Conservation (phyloP, 2,329 filamentous ascomycete genomes). For the Trichophaea hybrida region DNA sequence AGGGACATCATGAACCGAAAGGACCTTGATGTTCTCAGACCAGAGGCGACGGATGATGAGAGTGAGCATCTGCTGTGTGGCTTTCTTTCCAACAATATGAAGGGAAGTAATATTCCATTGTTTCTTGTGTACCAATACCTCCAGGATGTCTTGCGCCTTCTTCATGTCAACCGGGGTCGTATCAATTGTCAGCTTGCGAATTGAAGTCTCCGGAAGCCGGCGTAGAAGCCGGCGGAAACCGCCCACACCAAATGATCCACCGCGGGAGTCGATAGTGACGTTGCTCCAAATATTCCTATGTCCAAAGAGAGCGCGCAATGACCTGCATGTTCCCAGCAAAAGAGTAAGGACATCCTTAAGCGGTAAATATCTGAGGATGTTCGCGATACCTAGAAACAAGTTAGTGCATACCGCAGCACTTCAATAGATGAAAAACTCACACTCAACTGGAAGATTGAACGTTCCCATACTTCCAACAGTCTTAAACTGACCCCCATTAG, state of each 20-base stretch:
- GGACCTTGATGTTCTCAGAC: conserved; percentile 9
- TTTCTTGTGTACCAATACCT: conserved; percentile 12
- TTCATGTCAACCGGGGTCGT: neutral
- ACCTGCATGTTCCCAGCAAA: conserved; percentile 14
- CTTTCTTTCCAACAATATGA: conserved; percentile 13
- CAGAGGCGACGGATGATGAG: conserved; percentile 12
- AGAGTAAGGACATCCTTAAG: conserved; percentile 6
- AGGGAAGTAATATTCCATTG: conserved; percentile 14
- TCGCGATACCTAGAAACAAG: neutral
- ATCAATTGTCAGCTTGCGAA: conserved; percentile 15
- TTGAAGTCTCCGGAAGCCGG: conserved; percentile 14
- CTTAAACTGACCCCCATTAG: too few species aligned
- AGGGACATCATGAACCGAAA: conserved; percentile 15
- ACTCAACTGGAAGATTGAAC: neutral
- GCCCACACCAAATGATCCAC: neutral
- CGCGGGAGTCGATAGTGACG: conserved; percentile 8
- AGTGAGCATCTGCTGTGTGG: conserved; percentile 8
- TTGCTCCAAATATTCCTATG: conserved; percentile 11
- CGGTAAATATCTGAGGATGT: conserved; percentile 15
- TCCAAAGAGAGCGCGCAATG: conserved; percentile 13
- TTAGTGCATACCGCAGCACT: neutral
- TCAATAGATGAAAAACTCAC: neutral
- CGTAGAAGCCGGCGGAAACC: conserved; percentile 16
- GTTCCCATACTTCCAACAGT: neutral
- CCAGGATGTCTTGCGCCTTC: conserved; percentile 2